These are phyloP conservation scores for Diaporthe batatas DNA, from an alignment of 2,329 filamentous ascomycete genomes.

Conservation along the genomic window DNA sequence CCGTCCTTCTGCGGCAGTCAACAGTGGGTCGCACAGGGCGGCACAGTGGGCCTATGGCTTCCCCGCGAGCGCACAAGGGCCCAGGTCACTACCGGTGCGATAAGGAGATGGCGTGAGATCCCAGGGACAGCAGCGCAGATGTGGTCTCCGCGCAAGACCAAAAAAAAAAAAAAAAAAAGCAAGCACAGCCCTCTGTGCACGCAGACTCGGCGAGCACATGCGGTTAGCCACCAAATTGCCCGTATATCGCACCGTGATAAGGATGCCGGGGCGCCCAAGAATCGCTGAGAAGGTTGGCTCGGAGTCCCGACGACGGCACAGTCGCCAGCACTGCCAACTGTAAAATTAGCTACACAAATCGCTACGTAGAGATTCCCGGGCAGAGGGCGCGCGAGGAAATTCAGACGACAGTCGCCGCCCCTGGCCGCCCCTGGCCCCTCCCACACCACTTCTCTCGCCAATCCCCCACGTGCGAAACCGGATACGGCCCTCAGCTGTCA, in stretches of 20 bases:
- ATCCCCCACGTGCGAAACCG: not conserved
- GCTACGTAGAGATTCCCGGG: slow-evolving; percentile 13
- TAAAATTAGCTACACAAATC: slow-evolving; percentile 30
- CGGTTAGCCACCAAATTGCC: not conserved
- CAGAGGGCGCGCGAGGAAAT: slow-evolving; percentile 20
- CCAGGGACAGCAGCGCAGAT: not conserved
- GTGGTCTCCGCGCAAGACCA: not conserved
- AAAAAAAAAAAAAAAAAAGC: too few species aligned
- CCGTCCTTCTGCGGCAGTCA: slow-evolving; percentile 5
- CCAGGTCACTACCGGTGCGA: not conserved
- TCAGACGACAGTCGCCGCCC: slow-evolving; percentile 19
- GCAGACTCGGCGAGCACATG: not conserved
- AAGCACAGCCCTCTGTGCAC: not conserved
- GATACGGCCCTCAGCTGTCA: slow-evolving; percentile 40
- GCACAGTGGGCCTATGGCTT: not conserved
- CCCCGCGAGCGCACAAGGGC: not conserved
- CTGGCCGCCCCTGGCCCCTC: not conserved
- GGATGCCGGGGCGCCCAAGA: not conserved
- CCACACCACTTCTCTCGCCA: not conserved
- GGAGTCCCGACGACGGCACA: slow-evolving; percentile 2
- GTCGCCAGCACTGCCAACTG: slow-evolving; percentile 17
- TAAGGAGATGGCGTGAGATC: not conserved
- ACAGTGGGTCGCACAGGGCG: not conserved
- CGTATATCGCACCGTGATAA: not conserved
- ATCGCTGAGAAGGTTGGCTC: slow-evolving; percentile 11